Evolutionary conservation across 192 early-diverging fungal species (phyloP).

Genomic region (Coemansia sp.): DNA sequence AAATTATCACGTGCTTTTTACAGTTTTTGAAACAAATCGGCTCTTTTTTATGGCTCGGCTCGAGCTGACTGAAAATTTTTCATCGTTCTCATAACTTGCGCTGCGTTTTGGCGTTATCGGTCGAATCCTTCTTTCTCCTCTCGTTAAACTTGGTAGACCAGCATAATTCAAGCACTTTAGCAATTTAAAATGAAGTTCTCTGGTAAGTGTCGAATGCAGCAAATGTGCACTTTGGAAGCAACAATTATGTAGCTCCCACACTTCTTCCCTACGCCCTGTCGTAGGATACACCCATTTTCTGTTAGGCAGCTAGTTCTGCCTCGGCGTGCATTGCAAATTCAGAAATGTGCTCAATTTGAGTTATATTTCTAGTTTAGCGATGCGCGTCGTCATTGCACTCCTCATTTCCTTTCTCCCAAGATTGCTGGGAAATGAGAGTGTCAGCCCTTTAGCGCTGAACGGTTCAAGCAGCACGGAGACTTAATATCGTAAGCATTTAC

Average conservation of each 20-base stretch:
- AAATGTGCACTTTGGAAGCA: neutral
- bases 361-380: neutral
- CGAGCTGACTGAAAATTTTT: conserved; percentile 12
- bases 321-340: conserved; percentile 10
- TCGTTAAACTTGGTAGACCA: conserved; percentile 12
- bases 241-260: neutral
- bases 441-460: conserved; percentile 55
- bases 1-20: neutral
- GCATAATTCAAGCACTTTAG: conserved; percentile 26
- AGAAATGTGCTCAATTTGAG: neutral
- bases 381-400: conserved; percentile 54
- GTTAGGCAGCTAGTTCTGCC: conserved; percentile 18
- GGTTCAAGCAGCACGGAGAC: conserved; percentile 20
- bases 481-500: neutral
- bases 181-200: conserved; percentile 53
- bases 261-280: conserved; percentile 18
- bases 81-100: neutral
- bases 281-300: conserved; percentile 12
- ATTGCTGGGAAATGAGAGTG: conserved; percentile 28
- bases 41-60: neutral
- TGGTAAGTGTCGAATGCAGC: conserved; percentile 24
- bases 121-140: conserved; percentile 33
- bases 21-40: neutral
- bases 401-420: conserved; percentile 8
- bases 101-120: neutral